Percentiles rank a stretch among this genome's conserved stretches.
Conservation (phyloP, 306 rosid genomes). For the Acacia crassicarpa region DNA sequence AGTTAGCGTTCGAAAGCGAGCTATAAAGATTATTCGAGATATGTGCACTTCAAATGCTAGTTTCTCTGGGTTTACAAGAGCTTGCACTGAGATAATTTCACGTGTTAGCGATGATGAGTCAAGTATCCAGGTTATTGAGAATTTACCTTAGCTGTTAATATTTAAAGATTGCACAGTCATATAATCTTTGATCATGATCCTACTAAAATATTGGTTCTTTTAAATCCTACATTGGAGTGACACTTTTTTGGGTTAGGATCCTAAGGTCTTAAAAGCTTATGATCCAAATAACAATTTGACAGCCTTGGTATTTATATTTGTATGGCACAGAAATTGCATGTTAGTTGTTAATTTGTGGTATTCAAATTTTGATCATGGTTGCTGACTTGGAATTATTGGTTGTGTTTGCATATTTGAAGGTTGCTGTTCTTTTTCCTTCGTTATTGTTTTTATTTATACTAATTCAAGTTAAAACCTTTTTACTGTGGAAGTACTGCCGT, state of each 20-base stretch:
- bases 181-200: not conserved
- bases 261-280: not conserved
- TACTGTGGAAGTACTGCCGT: not conserved
- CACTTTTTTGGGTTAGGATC: not conserved
- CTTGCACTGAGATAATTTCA: slow-evolving; percentile 88
- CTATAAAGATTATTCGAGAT: slow-evolving; percentile 95
- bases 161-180: not conserved
- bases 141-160: slow-evolving; percentile 3
- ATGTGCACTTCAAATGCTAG: slow-evolving; percentile 85
- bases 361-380: not conserved
- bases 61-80: slow-evolving; percentile 83
- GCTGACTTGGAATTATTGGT: not conserved
- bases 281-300: not conserved
- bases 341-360: not conserved
- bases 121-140: slow-evolving; percentile 81
- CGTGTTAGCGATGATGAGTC: slow-evolving; percentile 92
- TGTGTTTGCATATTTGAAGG: not conserved
- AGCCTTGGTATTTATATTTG: not conserved
- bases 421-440: not conserved
- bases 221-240: not conserved
- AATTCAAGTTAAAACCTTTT: slow-evolving; percentile 5
- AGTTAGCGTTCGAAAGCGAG: slow-evolving; percentile 94
- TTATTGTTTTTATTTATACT: not conserved
- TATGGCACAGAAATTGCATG: not conserved
- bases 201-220: not conserved